phyloP scores from a whole-genome alignment of 257 asterid species.

The Capsicum rhomboideum region DNA sequence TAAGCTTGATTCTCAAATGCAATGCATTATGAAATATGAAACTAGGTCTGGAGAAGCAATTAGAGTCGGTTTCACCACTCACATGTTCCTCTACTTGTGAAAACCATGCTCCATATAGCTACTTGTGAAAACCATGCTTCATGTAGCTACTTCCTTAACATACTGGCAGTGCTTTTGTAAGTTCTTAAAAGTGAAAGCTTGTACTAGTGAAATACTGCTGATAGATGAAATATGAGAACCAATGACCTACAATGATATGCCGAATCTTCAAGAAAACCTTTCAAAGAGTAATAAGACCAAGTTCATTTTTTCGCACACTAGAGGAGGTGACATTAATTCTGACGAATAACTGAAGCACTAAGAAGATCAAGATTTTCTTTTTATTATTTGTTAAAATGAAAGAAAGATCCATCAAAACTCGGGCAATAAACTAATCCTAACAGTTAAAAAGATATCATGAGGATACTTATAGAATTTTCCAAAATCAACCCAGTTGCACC shows the following conservation, averaged over 20 bases:
- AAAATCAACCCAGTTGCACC: slow-evolving; percentile 78
- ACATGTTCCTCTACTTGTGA: neutral
- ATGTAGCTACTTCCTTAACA: neutral
- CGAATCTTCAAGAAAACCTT: neutral
- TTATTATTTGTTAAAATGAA: neutral
- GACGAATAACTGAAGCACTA: neutral
- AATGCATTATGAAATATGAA: neutral
- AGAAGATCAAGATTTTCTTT: neutral
- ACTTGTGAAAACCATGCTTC: neutral
- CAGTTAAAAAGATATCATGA: neutral
- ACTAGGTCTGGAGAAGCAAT: neutral
- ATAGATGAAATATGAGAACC: neutral
- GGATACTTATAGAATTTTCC: slow-evolving; percentile 89
- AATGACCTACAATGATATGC: neutral
- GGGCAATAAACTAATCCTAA: neutral
- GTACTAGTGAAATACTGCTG: neutral
- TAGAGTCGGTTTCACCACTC: neutral
- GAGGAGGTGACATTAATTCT: neutral
- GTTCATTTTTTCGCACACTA: neutral
- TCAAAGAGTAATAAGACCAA: neutral
- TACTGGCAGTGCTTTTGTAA: neutral
- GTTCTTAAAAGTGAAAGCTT: neutral
- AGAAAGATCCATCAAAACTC: neutral
- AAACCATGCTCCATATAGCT: neutral
- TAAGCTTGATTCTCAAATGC: neutral